Evolutionary conservation across 148 eudicot species (phyloP), one percentile per base, ranked within the genome.

Genomic region (Heliosperma pusillum): DNA sequence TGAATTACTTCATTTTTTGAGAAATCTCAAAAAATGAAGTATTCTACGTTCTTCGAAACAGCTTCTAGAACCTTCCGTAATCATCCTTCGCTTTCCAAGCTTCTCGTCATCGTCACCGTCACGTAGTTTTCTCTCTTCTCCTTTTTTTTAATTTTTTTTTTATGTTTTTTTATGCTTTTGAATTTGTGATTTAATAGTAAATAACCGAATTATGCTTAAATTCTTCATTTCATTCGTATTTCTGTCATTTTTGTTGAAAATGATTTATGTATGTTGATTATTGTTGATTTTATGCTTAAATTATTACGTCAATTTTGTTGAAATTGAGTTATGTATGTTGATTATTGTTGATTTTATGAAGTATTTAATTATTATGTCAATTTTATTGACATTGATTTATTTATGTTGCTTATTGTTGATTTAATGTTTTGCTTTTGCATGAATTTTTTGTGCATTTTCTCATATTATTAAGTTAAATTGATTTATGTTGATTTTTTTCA

Each of bases 91-190:
- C 63, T 84, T 44, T 79, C 86, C 59, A 87, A 84, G 76, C 59
- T 87, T 75, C 83, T 88, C 40, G 80, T 85, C 70, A 87, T 89
- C 55, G 88, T 86, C 78, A 77, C 86, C 76, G 81, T 86, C 81
- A 79, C 88, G 89, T 87, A 71, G 1, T 70, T 77, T 66, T 66
- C 65, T 42, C 5, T 40, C 45, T 33, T 33, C 25, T 47, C 44
- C 0, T 50, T 55, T 44, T 57, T 45, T 60, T 10, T 52, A 13
- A 3, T 40, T 77, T 66, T 19, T 22, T 22, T 47, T 57, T 50
- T 50, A 8, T 7, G 7, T 22, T 65, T 24, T 21, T 20, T 47
- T 47, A 12, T 15, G 53, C 53, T 47, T 7, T 47, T 47, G 53
- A 6, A 47, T 10, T 47, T 15, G 53, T 47, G 16, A 47, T 47